These are phyloP conservation scores for Penicillium cosmopolitanum DNA, from an alignment of 495 filamentous ascomycete species.

Conservation along the genomic window DNA sequence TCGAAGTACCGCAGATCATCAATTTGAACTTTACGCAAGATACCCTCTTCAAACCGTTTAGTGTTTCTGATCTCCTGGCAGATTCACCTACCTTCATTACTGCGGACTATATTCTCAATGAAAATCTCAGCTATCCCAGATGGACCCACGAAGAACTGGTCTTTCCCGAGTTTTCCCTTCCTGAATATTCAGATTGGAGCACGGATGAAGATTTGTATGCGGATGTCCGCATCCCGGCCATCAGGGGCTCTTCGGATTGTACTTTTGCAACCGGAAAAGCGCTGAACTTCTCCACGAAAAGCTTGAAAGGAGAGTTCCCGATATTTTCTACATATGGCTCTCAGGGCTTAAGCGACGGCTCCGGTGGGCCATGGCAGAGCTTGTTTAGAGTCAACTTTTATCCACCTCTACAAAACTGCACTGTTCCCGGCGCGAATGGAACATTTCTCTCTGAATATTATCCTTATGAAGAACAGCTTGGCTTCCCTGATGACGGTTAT, in stretches of 20 bases:
- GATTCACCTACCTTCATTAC: not conserved
- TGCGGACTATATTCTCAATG: constrained; percentile 7
- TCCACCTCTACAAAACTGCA: not conserved
- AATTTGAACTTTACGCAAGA: constrained; percentile 11
- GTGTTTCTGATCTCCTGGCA: not conserved
- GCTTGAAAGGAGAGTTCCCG: not conserved
- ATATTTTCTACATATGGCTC: not conserved
- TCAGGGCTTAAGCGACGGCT: not conserved
- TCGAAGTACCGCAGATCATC: constrained; percentile 4
- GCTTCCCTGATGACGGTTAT: not conserved
- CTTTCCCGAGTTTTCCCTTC: constrained; percentile 6
- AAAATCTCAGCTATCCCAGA: constrained; percentile 15
- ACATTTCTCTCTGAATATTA: too few relatives aligned
- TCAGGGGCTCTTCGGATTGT: not conserved
- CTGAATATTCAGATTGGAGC: not conserved
- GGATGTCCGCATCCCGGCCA: not conserved
- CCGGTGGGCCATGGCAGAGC: not conserved
- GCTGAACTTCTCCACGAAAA: not conserved
- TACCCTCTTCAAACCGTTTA: not conserved
- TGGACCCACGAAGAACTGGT: constrained; percentile 19
- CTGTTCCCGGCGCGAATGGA: not conserved
- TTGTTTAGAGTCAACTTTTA: not conserved
- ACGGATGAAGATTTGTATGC: not conserved
- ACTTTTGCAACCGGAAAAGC: not conserved
- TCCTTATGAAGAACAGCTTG: too few relatives aligned